A percentile compares a stretch with the other conserved stretches of the same genome.
Evolutionary conservation across 1,284 basidiomycete genomes (phyloP).

Genomic region (Sanghuangporus weigelae): DNA sequence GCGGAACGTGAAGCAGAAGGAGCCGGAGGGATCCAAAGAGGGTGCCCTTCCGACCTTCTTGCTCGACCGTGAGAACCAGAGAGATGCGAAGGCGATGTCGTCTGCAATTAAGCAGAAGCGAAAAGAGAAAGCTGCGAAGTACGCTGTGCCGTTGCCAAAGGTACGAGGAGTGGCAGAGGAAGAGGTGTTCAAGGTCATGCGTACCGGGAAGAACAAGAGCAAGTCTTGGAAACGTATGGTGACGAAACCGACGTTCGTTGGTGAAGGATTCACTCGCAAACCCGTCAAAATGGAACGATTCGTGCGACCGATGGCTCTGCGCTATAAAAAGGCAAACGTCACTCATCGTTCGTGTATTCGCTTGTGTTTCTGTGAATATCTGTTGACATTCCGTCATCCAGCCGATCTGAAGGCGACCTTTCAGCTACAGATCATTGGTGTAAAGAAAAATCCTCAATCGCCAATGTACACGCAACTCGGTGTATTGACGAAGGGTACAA

Average conservation of each 20-base stretch:
- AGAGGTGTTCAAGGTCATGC: slow-evolving; percentile 99
- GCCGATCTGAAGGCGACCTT: slow-evolving; percentile 98
- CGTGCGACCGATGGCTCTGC: slow-evolving; percentile 93
- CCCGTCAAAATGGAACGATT: slow-evolving; percentile 99
- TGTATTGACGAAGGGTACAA: slow-evolving; percentile 97
- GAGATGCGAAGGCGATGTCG: slow-evolving; percentile 97
- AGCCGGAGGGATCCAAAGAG: slow-evolving; percentile 76
- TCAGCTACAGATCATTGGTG: slow-evolving; percentile 95
- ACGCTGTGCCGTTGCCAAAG: slow-evolving; percentile 93
- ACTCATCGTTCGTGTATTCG: slow-evolving; percentile 80
- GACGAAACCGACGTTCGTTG: slow-evolving; percentile 98
- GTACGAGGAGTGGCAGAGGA: slow-evolving; percentile 98
- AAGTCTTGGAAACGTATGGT: slow-evolving; percentile 99
- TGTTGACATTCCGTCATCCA: slow-evolving; percentile 29
- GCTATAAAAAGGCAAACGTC: slow-evolving; percentile 98
- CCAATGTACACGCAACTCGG: slow-evolving; percentile 96
- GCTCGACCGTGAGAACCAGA: slow-evolving; percentile 95
- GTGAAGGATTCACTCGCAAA: slow-evolving; percentile 96
- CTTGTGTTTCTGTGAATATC: not conserved
- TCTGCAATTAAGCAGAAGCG: slow-evolving; percentile 97
- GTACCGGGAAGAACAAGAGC: slow-evolving; percentile 94
- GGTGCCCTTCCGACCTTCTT: slow-evolving; percentile 92
- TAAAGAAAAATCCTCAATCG: slow-evolving; percentile 99
- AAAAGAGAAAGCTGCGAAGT: slow-evolving; percentile 99
- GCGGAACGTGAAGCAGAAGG: slow-evolving; percentile 93